Percentiles rank a stretch among this genome's conserved stretches.
Evolutionary conservation across 305 asterid species (phyloP).

Genomic region (Fraxinus angustifolia): DNA sequence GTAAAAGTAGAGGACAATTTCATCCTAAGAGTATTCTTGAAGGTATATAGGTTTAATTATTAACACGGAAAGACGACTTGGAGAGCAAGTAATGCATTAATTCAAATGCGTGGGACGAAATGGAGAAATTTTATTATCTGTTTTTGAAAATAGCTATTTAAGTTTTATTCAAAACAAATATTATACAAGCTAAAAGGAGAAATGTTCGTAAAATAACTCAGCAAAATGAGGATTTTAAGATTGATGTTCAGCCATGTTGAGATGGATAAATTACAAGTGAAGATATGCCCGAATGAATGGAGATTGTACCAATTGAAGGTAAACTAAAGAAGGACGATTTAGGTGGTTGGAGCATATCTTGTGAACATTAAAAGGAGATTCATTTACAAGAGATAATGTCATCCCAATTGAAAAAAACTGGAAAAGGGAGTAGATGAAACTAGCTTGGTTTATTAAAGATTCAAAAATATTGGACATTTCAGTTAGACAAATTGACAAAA

Average conservation of each 20-base stretch:
- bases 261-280: neutral
- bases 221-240: neutral
- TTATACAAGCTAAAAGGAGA: neutral
- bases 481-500: neutral
- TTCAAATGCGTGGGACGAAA: neutral
- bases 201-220: neutral
- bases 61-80: neutral
- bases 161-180: neutral
- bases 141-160: neutral
- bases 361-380: neutral
- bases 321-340: neutral
- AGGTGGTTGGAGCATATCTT: neutral
- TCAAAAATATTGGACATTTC: neutral
- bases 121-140: neutral
- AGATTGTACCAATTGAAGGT: neutral
- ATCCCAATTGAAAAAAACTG: neutral
- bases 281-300: neutral
- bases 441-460: neutral
- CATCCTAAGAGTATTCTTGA: neutral
- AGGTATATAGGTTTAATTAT: neutral
- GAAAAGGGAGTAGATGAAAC: neutral
- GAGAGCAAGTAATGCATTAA: neutral
- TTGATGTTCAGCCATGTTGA: neutral
- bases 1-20: neutral
- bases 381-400: neutral